A percentile compares a stretch with the other conserved stretches of the same genome.
Conservation (phyloP, 352 stramenopile genomes). For the Phytophthora hybrid region DNA sequence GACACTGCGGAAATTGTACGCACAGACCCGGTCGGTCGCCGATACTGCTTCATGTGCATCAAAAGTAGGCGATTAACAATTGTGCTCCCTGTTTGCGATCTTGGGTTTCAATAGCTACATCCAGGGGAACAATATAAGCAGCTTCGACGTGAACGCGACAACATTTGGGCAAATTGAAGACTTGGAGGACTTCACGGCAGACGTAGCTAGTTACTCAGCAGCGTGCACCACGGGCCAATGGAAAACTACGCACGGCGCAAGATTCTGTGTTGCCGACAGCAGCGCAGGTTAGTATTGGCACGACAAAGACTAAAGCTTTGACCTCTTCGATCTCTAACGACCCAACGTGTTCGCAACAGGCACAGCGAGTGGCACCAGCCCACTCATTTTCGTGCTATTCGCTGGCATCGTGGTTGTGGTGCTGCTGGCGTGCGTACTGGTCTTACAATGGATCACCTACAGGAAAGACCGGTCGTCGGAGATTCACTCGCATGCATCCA, state of each 20-base stretch:
- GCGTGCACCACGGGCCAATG: slow-evolving; percentile 28
- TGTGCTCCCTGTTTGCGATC: not conserved
- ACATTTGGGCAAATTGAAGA: slow-evolving; percentile 33
- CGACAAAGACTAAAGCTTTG: not conserved
- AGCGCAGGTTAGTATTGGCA: slow-evolving; percentile 21
- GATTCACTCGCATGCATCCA: slow-evolving; percentile 10
- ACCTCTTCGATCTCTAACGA: not conserved
- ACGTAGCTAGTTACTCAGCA: slow-evolving; percentile 14
- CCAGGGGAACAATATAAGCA: slow-evolving; percentile 36
- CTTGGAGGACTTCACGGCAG: slow-evolving; percentile 35
- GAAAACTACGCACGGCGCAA: slow-evolving; percentile 32
- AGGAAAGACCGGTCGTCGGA: slow-evolving; percentile 32
- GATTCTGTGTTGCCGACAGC: slow-evolving; percentile 38
- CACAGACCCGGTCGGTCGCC: not conserved
- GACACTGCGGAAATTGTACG: slow-evolving; percentile 38
- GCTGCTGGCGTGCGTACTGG: slow-evolving; percentile 34
- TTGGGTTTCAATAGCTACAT: slow-evolving; percentile 30
- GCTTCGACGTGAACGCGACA: slow-evolving; percentile 35
- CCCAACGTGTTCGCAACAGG: not conserved
- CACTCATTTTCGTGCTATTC: slow-evolving; percentile 32
- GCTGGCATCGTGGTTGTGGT: slow-evolving; percentile 37
- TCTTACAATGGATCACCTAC: slow-evolving; percentile 29
- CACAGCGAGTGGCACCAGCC: slow-evolving; percentile 18
- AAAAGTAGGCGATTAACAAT: not conserved
- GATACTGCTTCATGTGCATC: not conserved